A percentile compares a stretch with the other conserved stretches of the same genome.
Evolutionary conservation across 1,139 yeast genomes (phyloP).

Genomic region (Tardiomyces digboiensis): DNA sequence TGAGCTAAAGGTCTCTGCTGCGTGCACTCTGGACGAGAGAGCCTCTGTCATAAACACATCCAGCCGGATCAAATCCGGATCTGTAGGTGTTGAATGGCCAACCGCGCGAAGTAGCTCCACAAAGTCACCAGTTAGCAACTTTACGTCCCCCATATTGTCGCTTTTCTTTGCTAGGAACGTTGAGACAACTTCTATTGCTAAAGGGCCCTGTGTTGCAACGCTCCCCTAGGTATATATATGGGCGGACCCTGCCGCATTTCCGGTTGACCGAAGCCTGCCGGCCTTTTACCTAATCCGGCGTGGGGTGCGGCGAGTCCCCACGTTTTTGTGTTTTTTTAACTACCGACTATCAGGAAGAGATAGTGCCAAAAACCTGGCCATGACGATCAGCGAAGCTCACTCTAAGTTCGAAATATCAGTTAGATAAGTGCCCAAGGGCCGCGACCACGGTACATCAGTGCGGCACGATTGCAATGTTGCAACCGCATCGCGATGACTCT

Average conservation of each 20-base stretch:
- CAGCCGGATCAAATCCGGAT: neutral
- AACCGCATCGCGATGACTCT: no score
- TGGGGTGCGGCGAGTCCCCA: neutral
- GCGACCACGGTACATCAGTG: no score
- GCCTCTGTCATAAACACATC: neutral
- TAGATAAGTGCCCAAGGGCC: no score
- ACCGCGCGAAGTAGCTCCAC: neutral
- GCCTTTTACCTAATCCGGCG: neutral
- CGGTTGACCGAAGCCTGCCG: neutral
- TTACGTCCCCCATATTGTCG: neutral
- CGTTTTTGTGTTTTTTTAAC: neutral
- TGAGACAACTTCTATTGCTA: no score
- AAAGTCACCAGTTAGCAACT: neutral
- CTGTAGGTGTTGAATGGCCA: neutral
- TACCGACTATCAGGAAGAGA: neutral
- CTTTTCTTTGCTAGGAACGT: neutral
- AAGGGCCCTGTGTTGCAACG: no score
- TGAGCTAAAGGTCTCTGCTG: constrained; percentile 1
- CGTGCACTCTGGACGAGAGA: neutral
- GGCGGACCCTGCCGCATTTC: neutral
- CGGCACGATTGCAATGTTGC: no score
- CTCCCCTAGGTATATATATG: neutral
- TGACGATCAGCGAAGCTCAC: no score
- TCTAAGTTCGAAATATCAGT: no score
- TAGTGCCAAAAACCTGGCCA: no score